phyloP scores from a whole-genome alignment of 495 filamentous ascomycete species.

The Oleoguttula mirabilis region DNA sequence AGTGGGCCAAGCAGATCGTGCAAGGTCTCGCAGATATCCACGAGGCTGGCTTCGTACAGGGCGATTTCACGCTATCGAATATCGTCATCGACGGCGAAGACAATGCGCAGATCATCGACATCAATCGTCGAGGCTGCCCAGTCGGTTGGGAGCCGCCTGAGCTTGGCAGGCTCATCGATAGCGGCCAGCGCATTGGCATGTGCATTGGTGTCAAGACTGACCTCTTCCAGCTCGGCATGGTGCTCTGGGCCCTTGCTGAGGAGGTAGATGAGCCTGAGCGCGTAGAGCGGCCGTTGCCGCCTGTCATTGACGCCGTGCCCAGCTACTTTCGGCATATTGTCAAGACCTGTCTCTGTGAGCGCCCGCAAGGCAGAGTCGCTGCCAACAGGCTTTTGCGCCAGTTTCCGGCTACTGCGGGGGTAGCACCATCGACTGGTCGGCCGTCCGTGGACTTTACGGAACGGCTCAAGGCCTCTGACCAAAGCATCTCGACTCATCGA shows the following conservation, averaged over 20 bases:
- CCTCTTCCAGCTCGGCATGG: conserved; percentile 92
- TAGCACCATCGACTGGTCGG: not conserved
- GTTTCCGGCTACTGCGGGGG: conserved; percentile 20
- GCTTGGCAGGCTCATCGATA: conserved; percentile 73
- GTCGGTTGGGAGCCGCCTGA: conserved; percentile 98
- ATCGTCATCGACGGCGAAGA: conserved; percentile 81
- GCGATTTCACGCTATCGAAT: conserved; percentile 93
- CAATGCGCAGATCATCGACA: conserved; percentile 94
- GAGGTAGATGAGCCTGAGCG: conserved; percentile 83
- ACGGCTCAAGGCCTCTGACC: not conserved
- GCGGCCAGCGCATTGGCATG: conserved; percentile 88
- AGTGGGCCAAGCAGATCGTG: conserved; percentile 89
- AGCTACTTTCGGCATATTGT: conserved; percentile 25
- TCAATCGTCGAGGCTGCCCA: conserved; percentile 89
- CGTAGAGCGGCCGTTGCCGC: conserved; percentile 54
- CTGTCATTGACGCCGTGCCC: conserved; percentile 11
- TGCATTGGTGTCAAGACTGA: conserved; percentile 98
- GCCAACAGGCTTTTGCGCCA: conserved; percentile 22
- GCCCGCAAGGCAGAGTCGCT: conserved; percentile 18
- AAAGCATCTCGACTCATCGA: conserved; percentile 23
- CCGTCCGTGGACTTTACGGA: conserved; percentile 5
- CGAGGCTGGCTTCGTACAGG: conserved; percentile 92
- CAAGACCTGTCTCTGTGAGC: conserved; percentile 21
- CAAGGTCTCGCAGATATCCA: conserved; percentile 85
- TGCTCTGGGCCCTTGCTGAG: conserved; percentile 82